Conservation (phyloP, 2,329 filamentous ascomycete genomes). For the Leptographium flavum region DNA sequence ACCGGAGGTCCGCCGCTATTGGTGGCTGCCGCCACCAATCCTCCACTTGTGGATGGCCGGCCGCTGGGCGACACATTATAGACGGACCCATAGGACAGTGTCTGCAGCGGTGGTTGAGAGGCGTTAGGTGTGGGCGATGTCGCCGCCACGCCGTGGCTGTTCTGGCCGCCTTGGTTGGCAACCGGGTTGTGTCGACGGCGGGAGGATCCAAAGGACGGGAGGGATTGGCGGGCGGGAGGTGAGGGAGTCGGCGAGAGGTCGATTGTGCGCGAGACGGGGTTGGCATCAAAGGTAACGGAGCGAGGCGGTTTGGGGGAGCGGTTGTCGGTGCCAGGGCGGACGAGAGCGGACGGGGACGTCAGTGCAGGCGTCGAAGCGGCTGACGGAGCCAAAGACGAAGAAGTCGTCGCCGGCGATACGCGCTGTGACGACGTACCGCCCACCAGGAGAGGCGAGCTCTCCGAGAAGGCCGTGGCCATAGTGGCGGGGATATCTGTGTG, state of each 20-base stretch:
- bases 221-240: constrained; percentile 17
- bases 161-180: constrained; percentile 17
- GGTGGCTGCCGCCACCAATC: constrained; percentile 14
- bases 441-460: constrained; percentile 12
- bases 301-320: constrained; percentile 36
- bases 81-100: constrained; percentile 14
- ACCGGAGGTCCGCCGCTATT: constrained; percentile 35
- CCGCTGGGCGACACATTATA: background rate
- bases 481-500: background rate
- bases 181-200: constrained; percentile 15
- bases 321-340: constrained; percentile 12
- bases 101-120: too few species aligned
- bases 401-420: background rate
- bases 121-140: too few species aligned
- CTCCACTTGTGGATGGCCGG: background rate
- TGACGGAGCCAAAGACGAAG: too few species aligned
- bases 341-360: constrained; percentile 8
- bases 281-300: constrained; percentile 66
- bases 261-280: constrained; percentile 48
- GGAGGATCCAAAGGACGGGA: constrained; percentile 8
- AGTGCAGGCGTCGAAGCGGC: background rate
- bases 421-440: background rate
- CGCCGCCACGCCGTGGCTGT: constrained; percentile 18
- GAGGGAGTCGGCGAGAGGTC: constrained; percentile 22
- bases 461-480: constrained; percentile 3